Evolutionary conservation across 108 stramenopile species (phyloP).

Genomic region (Skeletonema grethae): DNA sequence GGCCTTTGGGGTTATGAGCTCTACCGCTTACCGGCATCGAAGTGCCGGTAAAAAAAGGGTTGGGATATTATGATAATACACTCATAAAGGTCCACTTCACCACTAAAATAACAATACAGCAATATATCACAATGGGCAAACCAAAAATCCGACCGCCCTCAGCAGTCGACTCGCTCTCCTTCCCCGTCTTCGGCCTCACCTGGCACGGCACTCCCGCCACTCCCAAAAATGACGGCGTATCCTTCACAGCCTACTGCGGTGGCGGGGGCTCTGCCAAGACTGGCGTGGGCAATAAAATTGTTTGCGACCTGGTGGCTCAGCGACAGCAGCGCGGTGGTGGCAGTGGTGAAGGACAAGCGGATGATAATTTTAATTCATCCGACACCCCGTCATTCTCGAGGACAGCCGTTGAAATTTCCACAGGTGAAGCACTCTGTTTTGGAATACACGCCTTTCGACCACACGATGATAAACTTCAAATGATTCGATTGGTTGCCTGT

Average conservation of each 20-base stretch:
- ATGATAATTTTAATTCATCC: background rate
- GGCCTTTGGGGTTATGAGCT: too few relatives aligned
- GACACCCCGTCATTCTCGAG: background rate
- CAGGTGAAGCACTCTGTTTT: slow-evolving; percentile 44
- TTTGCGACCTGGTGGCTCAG: slow-evolving; percentile 27
- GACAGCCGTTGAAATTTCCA: slow-evolving; percentile 25
- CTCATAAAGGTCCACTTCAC: too few relatives aligned
- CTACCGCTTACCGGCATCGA: too few relatives aligned
- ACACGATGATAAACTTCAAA: slow-evolving; percentile 8
- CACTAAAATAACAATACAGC: too few relatives aligned
- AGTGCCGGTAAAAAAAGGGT: too few relatives aligned
- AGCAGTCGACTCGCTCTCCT: slow-evolving; percentile 45
- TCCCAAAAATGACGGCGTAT: slow-evolving; percentile 34
- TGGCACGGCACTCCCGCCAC: slow-evolving; percentile 64
- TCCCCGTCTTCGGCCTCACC: slow-evolving; percentile 65
- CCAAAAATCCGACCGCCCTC: slow-evolving; percentile 49
- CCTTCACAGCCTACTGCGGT: slow-evolving; percentile 71
- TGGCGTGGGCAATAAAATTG: slow-evolving; percentile 68
- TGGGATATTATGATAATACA: too few relatives aligned
- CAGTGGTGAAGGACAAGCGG: background rate
- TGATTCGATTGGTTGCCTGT: slow-evolving; percentile 42
- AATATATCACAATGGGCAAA: slow-evolving; percentile 4
- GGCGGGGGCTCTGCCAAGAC: slow-evolving; percentile 76
- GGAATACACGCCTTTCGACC: slow-evolving; percentile 36
- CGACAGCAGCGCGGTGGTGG: slow-evolving; percentile 2